phyloP scores from a whole-genome alignment of 2,329 filamentous ascomycete species.

The Beauveria rudraprayagi region DNA sequence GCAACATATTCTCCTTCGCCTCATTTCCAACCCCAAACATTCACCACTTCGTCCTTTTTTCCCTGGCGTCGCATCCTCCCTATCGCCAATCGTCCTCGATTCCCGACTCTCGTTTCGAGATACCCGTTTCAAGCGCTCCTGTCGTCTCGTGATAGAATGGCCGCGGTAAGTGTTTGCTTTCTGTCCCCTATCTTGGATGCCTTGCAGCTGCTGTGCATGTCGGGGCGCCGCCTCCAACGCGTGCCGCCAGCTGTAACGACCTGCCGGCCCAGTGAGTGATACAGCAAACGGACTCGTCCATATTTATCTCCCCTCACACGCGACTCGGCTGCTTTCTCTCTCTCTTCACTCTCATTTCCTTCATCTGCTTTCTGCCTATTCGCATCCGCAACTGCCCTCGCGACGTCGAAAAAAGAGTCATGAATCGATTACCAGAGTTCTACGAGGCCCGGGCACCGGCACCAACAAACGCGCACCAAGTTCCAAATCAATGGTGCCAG shows the following conservation, averaged over 20 bases:
- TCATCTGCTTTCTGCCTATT: not conserved
- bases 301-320: not conserved
- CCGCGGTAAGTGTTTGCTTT: constrained; percentile 30
- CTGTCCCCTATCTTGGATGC: constrained; percentile 13
- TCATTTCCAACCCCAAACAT: constrained; percentile 9
- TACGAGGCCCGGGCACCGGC: not conserved
- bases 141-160: constrained; percentile 31
- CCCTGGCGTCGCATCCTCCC: constrained; percentile 9
- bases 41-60: constrained; percentile 6
- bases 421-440: not conserved
- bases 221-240: constrained; percentile 1
- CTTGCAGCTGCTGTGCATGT: constrained; percentile 7
- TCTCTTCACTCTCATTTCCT: not conserved
- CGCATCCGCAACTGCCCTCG: not conserved
- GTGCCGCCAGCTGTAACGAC: constrained; percentile 11
- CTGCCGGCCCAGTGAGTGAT: constrained; percentile 3
- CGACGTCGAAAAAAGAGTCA: not conserved
- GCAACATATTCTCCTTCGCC: constrained; percentile 9
- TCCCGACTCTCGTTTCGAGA: constrained; percentile 1
- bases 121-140: constrained; percentile 14
- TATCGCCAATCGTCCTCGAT: constrained; percentile 8
- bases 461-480: not conserved
- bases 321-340: not conserved
- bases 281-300: constrained; percentile 8
- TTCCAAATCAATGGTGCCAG: not conserved